Conservation (phyloP, 148 eudicot species). For the Hydrangea macrophylla region DNA sequence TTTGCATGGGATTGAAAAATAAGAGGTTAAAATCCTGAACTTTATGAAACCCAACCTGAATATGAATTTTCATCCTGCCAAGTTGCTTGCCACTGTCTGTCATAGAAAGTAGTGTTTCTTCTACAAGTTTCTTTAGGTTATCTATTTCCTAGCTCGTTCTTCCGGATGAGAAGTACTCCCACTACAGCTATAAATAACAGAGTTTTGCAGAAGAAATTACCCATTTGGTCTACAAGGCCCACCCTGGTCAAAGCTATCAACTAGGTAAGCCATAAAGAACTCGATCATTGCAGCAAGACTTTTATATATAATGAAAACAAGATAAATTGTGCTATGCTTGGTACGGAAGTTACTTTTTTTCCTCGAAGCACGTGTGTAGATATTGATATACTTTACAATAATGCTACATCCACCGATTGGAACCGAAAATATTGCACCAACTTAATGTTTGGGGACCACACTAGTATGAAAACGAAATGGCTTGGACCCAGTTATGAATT, state of each 20-base stretch:
- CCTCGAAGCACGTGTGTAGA: no score
- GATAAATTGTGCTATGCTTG: no score
- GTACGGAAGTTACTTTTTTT: no score
- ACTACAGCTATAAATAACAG: slow-evolving; percentile 76
- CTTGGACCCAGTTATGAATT: no score
- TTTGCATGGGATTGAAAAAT: no score
- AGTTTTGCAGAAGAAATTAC: slow-evolving; percentile 97
- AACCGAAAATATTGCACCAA: no score
- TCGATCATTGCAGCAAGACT: slow-evolving; percentile 99
- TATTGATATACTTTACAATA: no score
- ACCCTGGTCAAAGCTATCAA: slow-evolving; percentile 95
- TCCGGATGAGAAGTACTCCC: slow-evolving; percentile 78
- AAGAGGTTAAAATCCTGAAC: no score
- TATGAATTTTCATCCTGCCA: slow-evolving; percentile 98
- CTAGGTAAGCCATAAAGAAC: slow-evolving; percentile 97
- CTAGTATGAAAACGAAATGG: no score
- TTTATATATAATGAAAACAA: slow-evolving; percentile 29
- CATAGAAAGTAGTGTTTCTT: slow-evolving; percentile 92
- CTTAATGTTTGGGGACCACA: no score
- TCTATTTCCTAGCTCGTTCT: slow-evolving; percentile 93
- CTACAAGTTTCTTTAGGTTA: slow-evolving; percentile 69
- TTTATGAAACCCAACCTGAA: no score
- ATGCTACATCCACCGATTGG: no score
- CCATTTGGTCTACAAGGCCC: slow-evolving; percentile 95
- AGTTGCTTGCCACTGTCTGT: slow-evolving; percentile 99